Evolutionary conservation across 1,139 yeast species (phyloP).

Genomic region (Protomyces gravidus): DNA sequence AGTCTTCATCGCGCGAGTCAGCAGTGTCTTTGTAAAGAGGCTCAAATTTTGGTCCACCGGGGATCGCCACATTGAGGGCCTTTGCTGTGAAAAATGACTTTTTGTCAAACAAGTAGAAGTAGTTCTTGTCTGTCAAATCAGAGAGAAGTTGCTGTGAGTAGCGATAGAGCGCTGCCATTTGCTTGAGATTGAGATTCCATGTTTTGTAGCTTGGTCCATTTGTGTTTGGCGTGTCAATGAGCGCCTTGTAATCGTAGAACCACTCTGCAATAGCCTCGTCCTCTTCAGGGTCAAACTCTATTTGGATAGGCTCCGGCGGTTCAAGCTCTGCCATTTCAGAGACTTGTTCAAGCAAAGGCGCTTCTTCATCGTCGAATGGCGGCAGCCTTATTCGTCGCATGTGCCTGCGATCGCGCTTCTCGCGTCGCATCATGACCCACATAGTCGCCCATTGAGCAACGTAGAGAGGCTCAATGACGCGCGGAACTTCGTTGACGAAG

Average conservation of each 20-base stretch:
- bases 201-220: conserved; percentile 73
- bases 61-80: conserved; percentile 77
- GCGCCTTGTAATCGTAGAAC: conserved; percentile 76
- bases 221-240: conserved; percentile 53
- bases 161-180: conserved; percentile 63
- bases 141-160: conserved; percentile 66
- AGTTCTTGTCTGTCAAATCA: conserved; percentile 54
- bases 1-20: conserved; percentile 62
- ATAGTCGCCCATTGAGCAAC: conserved; percentile 93
- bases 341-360: conserved; percentile 79
- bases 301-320: conserved; percentile 62
- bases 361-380: conserved; percentile 88
- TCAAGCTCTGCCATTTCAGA: conserved; percentile 72
- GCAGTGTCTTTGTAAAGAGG: conserved; percentile 70
- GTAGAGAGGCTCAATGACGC: conserved; percentile 88
- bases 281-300: conserved; percentile 60
- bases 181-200: conserved; percentile 63
- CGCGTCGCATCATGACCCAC: conserved; percentile 91
- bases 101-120: conserved; percentile 66
- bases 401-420: conserved; percentile 82
- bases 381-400: conserved; percentile 92
- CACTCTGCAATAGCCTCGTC: conserved; percentile 62
- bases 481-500: conserved; percentile 85
- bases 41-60: conserved; percentile 96
- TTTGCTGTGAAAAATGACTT: conserved; percentile 83